Conservation (phyloP, 2,329 filamentous ascomycete species). For the Colletotrichum sp. region DNA sequence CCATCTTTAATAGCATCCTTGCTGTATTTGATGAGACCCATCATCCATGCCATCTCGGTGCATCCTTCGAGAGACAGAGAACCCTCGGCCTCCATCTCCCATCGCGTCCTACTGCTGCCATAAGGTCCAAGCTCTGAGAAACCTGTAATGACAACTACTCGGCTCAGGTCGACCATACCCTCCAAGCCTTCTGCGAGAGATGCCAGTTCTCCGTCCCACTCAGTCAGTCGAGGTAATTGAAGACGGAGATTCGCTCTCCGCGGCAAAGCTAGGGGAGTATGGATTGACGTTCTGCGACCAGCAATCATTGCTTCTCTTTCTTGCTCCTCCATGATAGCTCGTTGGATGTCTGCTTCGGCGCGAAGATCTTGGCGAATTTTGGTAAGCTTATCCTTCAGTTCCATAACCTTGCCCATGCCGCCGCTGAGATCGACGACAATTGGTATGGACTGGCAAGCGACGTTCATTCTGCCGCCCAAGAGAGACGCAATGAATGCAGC, state of each 20-base stretch:
- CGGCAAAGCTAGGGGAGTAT: constrained; percentile 90
- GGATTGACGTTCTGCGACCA: constrained; percentile 85
- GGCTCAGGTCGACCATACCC: constrained; percentile 98
- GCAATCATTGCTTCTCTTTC: constrained; percentile 96
- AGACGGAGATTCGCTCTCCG: constrained; percentile 97
- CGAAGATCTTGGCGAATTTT: constrained; percentile 91
- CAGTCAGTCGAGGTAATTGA: constrained; percentile 85
- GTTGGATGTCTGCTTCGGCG: constrained; percentile 90
- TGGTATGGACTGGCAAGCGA: constrained; percentile 92
- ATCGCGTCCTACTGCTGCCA: constrained; percentile 96
- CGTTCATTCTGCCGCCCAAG: constrained; percentile 90
- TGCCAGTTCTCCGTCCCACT: constrained; percentile 88
- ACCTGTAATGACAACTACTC: constrained; percentile 95
- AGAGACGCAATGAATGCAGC: constrained; percentile 96
- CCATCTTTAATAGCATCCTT: constrained; percentile 88
- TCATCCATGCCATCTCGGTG: constrained; percentile 99
- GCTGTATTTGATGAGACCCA: constrained; percentile 98
- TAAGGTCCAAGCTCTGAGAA: constrained; percentile 95
- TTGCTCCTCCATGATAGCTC: constrained; percentile 95
- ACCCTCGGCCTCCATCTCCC: constrained; percentile 98
- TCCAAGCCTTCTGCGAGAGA: constrained; percentile 86
- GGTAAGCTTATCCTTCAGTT: constrained; percentile 92
- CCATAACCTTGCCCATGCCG: constrained; percentile 94
- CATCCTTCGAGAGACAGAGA: constrained; percentile 97
- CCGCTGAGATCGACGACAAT: constrained; percentile 97